phyloP scores from a whole-genome alignment of 805 yeast species.

The Wickerhamomyces pijperi region DNA sequence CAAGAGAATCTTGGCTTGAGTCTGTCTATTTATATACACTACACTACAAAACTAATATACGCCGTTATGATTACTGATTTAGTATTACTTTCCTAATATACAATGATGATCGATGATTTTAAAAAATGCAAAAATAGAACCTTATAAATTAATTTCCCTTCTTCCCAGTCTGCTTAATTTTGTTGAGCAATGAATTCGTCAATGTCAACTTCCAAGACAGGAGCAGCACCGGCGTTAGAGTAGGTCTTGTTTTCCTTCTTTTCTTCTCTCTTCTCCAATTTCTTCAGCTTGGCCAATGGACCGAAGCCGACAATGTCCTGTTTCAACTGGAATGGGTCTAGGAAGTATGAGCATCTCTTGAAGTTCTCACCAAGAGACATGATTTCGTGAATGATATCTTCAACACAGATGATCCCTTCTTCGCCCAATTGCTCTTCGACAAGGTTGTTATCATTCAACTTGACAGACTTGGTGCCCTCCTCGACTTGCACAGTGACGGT shows the following conservation, averaged over 20 bases:
- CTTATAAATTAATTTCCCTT: neutral
- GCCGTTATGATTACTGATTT: too few species aligned
- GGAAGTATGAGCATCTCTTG: conserved; percentile 46
- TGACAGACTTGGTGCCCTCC: conserved; percentile 24
- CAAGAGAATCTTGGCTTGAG: conserved; percentile 33
- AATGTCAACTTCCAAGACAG: conserved; percentile 61
- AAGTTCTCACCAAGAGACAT: conserved; percentile 53
- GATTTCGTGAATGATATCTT: conserved; percentile 69
- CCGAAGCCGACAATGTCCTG: conserved; percentile 68
- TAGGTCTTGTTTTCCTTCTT: conserved; percentile 30
- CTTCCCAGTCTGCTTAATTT: conserved; percentile 26
- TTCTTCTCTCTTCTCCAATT: conserved; percentile 43
- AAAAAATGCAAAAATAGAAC: conserved; percentile 1
- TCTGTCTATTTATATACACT: too few species aligned
- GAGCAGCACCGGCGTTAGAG: conserved; percentile 54
- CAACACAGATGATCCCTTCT: conserved; percentile 64
- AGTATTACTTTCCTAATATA: too few species aligned
- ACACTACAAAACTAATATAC: too few species aligned
- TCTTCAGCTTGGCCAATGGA: conserved; percentile 58
- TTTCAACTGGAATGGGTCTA: conserved; percentile 59
- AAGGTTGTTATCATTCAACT: conserved; percentile 62
- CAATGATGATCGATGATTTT: too few species aligned
- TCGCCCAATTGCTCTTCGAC: conserved; percentile 67
- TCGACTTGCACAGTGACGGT: conserved; percentile 30
- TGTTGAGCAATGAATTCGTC: conserved; percentile 58